Percentiles rank a stretch among this genome's conserved stretches.
Conservation (phyloP, 1,284 basidiomycete species). For the Clitocybe nebularis region DNA sequence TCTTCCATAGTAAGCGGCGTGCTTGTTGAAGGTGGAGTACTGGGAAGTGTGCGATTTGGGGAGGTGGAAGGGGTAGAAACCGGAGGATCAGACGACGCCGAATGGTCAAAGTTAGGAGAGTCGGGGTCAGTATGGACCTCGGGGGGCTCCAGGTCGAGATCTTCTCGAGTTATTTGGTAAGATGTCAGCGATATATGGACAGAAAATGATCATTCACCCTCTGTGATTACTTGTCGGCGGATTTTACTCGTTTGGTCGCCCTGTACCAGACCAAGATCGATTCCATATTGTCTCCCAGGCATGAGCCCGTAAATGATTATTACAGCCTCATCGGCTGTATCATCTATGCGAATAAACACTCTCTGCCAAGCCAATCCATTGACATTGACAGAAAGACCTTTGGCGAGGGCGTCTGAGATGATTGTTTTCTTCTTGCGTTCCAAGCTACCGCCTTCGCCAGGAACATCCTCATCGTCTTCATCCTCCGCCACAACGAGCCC, state of each 20-base stretch:
- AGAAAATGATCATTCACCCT: constrained; percentile 33
- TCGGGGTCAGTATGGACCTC: constrained; percentile 28
- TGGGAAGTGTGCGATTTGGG: constrained; percentile 27
- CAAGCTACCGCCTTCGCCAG: constrained; percentile 25
- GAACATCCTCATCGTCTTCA: constrained; percentile 37
- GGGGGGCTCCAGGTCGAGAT: constrained; percentile 23
- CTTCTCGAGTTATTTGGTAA: constrained; percentile 4
- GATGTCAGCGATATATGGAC: constrained; percentile 3
- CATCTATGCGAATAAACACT: constrained; percentile 72
- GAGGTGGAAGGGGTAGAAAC: constrained; percentile 32
- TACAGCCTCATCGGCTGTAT: constrained; percentile 72
- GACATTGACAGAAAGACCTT: constrained; percentile 72
- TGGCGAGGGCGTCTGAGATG: constrained; percentile 63
- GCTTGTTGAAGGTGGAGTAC: constrained; percentile 22
- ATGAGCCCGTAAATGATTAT: constrained; percentile 78
- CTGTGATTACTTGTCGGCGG: constrained; percentile 59
- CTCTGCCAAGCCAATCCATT: constrained; percentile 72
- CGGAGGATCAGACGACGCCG: constrained; percentile 21
- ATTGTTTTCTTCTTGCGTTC: constrained; percentile 35
- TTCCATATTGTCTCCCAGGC: constrained; percentile 77
- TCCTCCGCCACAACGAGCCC: constrained; percentile 38
- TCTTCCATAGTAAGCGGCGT: constrained; percentile 47
- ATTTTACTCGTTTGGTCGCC: constrained; percentile 47
- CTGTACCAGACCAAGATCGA: constrained; percentile 70
- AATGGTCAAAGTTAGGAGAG: constrained; percentile 24